phyloP scores from a whole-genome alignment of 805 yeast genomes.

The Starmerella geochares region DNA sequence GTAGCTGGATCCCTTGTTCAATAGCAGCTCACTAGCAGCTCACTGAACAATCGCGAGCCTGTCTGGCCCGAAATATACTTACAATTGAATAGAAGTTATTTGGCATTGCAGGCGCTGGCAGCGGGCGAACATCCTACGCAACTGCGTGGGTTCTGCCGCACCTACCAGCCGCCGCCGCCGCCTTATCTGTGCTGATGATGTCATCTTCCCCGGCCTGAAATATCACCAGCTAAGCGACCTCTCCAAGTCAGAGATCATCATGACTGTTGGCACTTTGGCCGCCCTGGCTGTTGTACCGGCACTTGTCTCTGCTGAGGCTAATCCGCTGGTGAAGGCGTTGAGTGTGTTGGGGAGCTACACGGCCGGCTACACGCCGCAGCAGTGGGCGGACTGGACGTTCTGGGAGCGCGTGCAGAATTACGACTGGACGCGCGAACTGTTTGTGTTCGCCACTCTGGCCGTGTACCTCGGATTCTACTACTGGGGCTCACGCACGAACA shows the following conservation, averaged over 20 bases:
- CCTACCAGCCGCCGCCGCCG: too few species aligned
- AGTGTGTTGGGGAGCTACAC: neutral
- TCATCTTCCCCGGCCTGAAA: neutral
- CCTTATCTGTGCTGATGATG: constrained; percentile 1
- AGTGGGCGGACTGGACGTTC: constrained; percentile 50
- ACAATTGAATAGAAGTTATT: too few species aligned
- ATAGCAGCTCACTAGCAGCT: too few species aligned
- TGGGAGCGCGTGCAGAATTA: constrained; percentile 47
- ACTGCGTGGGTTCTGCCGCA: too few species aligned
- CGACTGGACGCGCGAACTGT: constrained; percentile 68
- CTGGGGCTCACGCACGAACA: constrained; percentile 53
- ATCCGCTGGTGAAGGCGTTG: neutral
- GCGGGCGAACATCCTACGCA: too few species aligned
- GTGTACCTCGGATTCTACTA: constrained; percentile 43
- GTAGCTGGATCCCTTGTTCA: too few species aligned
- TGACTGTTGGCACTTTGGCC: neutral
- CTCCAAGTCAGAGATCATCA: neutral
- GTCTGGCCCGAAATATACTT: too few species aligned
- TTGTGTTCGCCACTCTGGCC: constrained; percentile 44
- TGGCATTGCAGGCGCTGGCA: too few species aligned
- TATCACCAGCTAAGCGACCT: neutral
- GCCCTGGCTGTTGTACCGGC: neutral
- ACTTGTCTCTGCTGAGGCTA: constrained; percentile 2
- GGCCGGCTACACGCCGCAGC: constrained; percentile 26
- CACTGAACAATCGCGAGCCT: too few species aligned